Evolutionary conservation across 1,284 basidiomycete genomes (phyloP), one percentile per base, ranked within the genome.

Genomic region (Cystobasidium sp.): DNA sequence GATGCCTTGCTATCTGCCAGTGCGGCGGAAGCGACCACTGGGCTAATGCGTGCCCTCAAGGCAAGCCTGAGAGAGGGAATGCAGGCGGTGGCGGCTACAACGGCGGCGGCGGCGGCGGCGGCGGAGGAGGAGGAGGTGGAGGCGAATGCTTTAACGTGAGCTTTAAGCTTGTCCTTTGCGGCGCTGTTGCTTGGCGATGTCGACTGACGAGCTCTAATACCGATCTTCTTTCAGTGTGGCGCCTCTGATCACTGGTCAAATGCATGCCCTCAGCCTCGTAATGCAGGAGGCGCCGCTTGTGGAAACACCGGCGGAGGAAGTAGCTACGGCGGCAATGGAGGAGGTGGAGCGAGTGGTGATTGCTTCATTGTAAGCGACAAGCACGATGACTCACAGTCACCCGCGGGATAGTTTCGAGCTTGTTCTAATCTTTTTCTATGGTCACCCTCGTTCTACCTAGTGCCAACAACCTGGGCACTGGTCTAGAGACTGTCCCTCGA

Each of bases 81-180:
- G 73, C 69, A 10, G 65, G 47, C 24, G 63, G 39, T 1, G 31
- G 65, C 4, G 20, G 49, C 8, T 65, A 72, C 41, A 39, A 61
- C 6, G 24, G 58, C 1, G 44, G 14, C 20, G 46, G 55, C 8
- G 12, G 20, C 7, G 66, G 72, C 75, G 56, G 47, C 76, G 77
- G 31, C 77, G 79, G 44, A 71, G 76, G 24, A 68, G 79, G n/a
- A 20, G 79, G 44, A 71, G 76, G 24, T 68, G 79, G n/a, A 20
- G 39, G 81, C 44, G 82, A 82, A 58, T 85, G 84, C 77, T 86
- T 80, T 78, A 85, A 84, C 78, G 85, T 80, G 79, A 66, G 80
- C 77, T 75, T 77, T 76, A 68, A 77, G 75, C 52, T 31, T 76
- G 76, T 77, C 77, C 43, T 81, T 77, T 76, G 80, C 63, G 4